Evolutionary conservation across 208 protist species (phyloP), one percentile per base, ranked within the genome.

Genomic region (Trypanosoma cruzi): DNA sequence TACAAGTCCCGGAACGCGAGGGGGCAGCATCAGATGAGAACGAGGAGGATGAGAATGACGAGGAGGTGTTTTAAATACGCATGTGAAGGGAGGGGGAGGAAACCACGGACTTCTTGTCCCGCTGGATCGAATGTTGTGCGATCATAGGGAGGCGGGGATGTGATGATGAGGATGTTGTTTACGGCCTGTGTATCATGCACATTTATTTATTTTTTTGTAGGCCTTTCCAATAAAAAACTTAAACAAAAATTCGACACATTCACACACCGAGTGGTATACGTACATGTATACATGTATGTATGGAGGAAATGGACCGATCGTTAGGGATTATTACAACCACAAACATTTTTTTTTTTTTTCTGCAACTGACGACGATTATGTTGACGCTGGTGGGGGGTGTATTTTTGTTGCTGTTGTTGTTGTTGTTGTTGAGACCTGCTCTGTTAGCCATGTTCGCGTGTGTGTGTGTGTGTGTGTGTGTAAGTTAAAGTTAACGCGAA

Each of bases 1-100:
- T 71, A 57, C 81, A 69, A 14, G 16, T 62, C 16, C 72, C 80
- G 20, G 66, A 71, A 50, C 68, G 63, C 24, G 74, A 76, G 57
- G 80, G 71, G 3, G 77, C 44, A n/a, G 37, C 73, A 0, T 32
- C 59, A 18, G 90, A 86, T 50, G 90, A 91, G 46, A 69, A 87
- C 20, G 65, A 68, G 58, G 84, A 89, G 44, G 84, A 86, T 5
- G 32, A 24, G 0, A 46, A 50, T 32, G 57, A 60, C 1, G 57
- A 67, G 16, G 58, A 68, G 31, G 36, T 58, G 28, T 87, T 88
- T 40, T 86, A 85, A 75, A 40, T 2, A n/a, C 16, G 42, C 8
- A 31, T 29, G n/a, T 44, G 22, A 8, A 22, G 32, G 22, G 55
- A n/a, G 22, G 55, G 32, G 1, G 24, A 6, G 10, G 16, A 2